These are phyloP conservation scores for Fraxinus baroniana DNA, from an alignment of 305 asterid genomes.

Conservation along the genomic window DNA sequence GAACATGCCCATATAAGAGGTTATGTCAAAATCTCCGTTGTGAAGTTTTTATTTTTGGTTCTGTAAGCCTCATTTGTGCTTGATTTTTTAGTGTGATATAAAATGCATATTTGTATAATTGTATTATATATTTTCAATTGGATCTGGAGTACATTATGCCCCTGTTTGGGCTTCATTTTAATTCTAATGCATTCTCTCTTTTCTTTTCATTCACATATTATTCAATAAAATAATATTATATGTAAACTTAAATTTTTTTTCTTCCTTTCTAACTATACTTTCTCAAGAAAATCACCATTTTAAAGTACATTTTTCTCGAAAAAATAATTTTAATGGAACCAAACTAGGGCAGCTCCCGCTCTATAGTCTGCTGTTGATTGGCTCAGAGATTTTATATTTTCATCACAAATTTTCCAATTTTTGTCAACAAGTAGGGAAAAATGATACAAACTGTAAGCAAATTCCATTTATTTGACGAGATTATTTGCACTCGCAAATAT, in stretches of 20 bases:
- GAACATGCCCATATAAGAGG: constrained; percentile 15
- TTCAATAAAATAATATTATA: no score
- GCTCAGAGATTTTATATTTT: background rate
- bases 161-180: background rate
- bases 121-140: constrained; percentile 30
- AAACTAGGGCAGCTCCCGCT: background rate
- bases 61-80: constrained; percentile 8
- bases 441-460: background rate
- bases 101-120: constrained; percentile 10
- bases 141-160: background rate
- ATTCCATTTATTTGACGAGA: background rate
- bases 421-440: background rate
- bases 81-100: constrained; percentile 15
- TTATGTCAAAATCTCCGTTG: constrained; percentile 20
- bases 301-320: background rate
- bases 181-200: no score
- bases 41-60: constrained; percentile 5
- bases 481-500: background rate
- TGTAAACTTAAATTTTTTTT: no score
- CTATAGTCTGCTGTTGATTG: background rate
- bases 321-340: background rate
- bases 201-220: background rate
- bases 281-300: background rate
- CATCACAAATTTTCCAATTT: background rate
- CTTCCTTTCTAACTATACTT: no score